Evolutionary conservation across 225 moss, liverwort and hornwort genomes (phyloP), one percentile per base, ranked within the genome.

Genomic region (Marchantia polymorpha): DNA sequence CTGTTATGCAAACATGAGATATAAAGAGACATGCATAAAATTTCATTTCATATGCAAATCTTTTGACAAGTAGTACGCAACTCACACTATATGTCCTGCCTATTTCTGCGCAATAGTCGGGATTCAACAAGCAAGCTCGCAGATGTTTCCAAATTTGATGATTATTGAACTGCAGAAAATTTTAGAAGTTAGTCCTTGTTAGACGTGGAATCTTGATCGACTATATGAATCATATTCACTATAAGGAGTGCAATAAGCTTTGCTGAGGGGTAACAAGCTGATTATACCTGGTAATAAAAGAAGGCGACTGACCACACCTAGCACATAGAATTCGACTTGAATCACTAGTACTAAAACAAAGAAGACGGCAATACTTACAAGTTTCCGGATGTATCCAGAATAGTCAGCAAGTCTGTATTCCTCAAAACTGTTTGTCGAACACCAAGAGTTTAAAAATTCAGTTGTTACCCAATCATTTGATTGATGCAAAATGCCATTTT

Each of bases 391-490:
- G n/a, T 73, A 55, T 51, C 47, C 52, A 16, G 83, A 78, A 64
- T 53, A 83, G 20, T 83, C 78, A n/a, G 15, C 53, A 74, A 83
- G 77, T 3, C 64, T 53, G 63, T 78, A 83, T 74, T 83, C 73
- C 46, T 77, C 73, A 27, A 78, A 83, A n/a, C 83, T 83, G 83
- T 25, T 29, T 25, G 26, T 16, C 10, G 16, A 58, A 74, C 74
- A 29, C 52, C 26, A 55, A 11, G 20, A 50, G 70, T 11, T 71
- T 48, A 17, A 71, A 20, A 49, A 9, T 48, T 71, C 10, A 71
- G 70, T 20, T 12, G 3, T 56, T 1, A 56, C 13, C 56, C 19
- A 19, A 10, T 3, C n/a, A n/a, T n/a, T n/a, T n/a, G n/a, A n/a
- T n/a, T n/a, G n/a, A n/a, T n/a, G n/a, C n/a, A n/a, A n/a, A n/a